Percentiles rank a stretch among this genome's conserved stretches.
Evolutionary conservation across 768 basidiomycete genomes (phyloP).

Genomic region (Leccinum incarnatum): DNA sequence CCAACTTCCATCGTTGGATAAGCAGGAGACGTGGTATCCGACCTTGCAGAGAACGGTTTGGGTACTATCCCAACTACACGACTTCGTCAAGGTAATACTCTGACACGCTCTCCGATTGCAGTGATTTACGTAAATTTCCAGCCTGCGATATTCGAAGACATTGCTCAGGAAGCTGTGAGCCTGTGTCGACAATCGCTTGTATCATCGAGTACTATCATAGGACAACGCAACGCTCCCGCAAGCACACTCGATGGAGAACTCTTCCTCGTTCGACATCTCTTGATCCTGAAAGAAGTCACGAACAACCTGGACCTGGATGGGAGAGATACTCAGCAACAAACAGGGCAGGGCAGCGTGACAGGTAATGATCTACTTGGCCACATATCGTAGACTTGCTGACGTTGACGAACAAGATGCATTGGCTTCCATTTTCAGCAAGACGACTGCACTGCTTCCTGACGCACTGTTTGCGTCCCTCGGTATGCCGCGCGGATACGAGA

Average conservation of each 20-base stretch:
- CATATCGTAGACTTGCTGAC: conserved; percentile 1
- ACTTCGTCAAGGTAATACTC: conserved; percentile 80
- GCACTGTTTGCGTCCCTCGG: conserved; percentile 70
- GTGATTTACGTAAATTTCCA: conserved; percentile 31
- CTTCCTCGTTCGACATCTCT: conserved; percentile 86
- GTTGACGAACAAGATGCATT: conserved; percentile 26
- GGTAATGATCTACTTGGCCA: conserved; percentile 37
- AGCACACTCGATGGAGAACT: conserved; percentile 67
- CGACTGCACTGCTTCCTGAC: conserved; percentile 52
- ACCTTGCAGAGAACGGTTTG: conserved; percentile 85
- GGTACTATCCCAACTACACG: conserved; percentile 86
- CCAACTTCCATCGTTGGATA: conserved; percentile 64
- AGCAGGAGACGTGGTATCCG: conserved; percentile 89
- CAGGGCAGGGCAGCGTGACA: conserved; percentile 53
- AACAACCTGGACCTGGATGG: conserved; percentile 66
- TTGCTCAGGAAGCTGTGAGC: conserved; percentile 88
- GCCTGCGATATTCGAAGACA: conserved; percentile 96
- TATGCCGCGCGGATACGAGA: conserved; percentile 58
- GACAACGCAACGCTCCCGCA: conserved; percentile 43
- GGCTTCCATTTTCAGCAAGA: conserved; percentile 31
- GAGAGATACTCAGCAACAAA: conserved; percentile 41
- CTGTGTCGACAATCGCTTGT: conserved; percentile 82
- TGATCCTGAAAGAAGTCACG: conserved; percentile 90
- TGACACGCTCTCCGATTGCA: neutral
- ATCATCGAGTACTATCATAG: conserved; percentile 65